These are phyloP conservation scores for Skeletonema tropicum DNA, from an alignment of 108 stramenopile species.

Conservation along the genomic window DNA sequence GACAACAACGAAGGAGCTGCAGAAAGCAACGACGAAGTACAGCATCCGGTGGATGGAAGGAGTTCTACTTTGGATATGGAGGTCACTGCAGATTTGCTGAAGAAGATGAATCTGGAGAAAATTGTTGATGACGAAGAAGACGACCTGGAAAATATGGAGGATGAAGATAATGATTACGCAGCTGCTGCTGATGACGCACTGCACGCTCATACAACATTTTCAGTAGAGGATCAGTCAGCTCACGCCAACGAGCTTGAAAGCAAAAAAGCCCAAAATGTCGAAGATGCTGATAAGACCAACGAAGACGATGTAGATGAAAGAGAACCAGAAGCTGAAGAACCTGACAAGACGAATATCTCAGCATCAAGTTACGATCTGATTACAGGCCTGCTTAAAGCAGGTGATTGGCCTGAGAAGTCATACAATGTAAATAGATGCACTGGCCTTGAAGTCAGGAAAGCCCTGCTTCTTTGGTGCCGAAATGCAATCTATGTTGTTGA, in stretches of 20 bases:
- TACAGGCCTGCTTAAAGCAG: constrained; percentile 79
- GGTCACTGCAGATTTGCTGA: constrained; percentile 81
- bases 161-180: constrained; percentile 53
- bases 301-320: constrained; percentile 33
- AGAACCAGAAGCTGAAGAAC: constrained; percentile 36
- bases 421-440: constrained; percentile 89
- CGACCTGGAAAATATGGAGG: constrained; percentile 61
- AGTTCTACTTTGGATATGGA: constrained; percentile 49
- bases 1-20: constrained; percentile 16
- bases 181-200: constrained; percentile 27
- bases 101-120: constrained; percentile 65
- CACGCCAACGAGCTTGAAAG: constrained; percentile 22
- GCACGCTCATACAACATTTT: constrained; percentile 10
- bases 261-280: constrained; percentile 17
- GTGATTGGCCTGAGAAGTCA: constrained; percentile 87
- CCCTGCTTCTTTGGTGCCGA: constrained; percentile 80
- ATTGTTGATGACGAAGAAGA: constrained; percentile 66
- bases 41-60: constrained; percentile 1
- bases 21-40: constrained; percentile 16
- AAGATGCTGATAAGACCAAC: constrained; percentile 28
- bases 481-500: constrained; percentile 88
- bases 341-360: constrained; percentile 34
- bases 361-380: constrained; percentile 88
- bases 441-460: constrained; percentile 86
- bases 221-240: constrained; percentile 21